Conservation (phyloP, 2,329 filamentous ascomycete genomes). For the Pyrenochaeta sp. region DNA sequence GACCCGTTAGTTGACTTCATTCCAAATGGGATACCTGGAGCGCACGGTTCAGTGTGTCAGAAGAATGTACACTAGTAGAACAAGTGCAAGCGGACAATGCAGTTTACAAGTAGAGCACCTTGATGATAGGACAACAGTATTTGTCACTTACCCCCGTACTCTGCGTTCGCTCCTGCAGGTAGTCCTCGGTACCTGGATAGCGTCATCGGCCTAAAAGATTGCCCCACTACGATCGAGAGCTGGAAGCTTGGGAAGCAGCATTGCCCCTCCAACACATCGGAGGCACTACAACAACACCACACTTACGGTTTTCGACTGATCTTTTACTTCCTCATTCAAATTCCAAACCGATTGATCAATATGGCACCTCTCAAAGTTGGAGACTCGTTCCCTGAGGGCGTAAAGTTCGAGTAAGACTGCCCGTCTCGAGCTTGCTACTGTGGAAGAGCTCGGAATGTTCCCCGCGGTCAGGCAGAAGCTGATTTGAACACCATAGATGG, state of each 20-base stretch:
- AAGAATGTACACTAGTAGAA: not conserved
- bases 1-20: not conserved
- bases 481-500: constrained; percentile 62
- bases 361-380: constrained; percentile 79
- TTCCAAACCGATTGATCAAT: constrained; percentile 22
- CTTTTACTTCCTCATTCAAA: not conserved
- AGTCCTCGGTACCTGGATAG: constrained; percentile 16
- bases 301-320: constrained; percentile 5
- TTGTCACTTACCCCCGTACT: constrained; percentile 17
- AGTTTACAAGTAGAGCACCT: not conserved
- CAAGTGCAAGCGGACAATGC: not conserved
- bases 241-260: constrained; percentile 22
- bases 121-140: constrained; percentile 22
- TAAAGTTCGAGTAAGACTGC: constrained; percentile 73
- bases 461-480: not conserved
- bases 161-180: constrained; percentile 5
- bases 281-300: constrained; percentile 2
- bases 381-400: constrained; percentile 81
- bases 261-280: constrained; percentile 16
- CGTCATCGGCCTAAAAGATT: constrained; percentile 12
- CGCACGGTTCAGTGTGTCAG: not conserved
- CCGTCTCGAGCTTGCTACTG: not conserved
- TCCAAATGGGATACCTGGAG: not conserved
- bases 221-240: constrained; percentile 27
- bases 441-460: not conserved